Evolutionary conservation across 208 protist genomes (phyloP), one percentile per base, ranked within the genome.

Genomic region (Leishmania guyanensis): DNA sequence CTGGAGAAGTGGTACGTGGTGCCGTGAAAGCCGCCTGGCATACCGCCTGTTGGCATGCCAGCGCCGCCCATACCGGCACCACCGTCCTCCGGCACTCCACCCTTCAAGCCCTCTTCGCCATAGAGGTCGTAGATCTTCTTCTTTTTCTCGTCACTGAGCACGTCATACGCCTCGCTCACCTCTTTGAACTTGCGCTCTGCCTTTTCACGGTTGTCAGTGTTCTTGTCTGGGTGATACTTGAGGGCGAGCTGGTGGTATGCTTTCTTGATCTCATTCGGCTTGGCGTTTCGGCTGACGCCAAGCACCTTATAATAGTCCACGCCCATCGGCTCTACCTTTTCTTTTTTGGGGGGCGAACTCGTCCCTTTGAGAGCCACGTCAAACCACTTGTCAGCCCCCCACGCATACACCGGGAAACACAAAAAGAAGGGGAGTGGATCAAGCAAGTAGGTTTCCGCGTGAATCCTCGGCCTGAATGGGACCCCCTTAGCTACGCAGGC

Each of bases 161-260:
- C 93, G 64, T 99, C 99, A 86, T 99, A 99, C 26, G 99, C 99
- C 50, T 98, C 88, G 70, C 92, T 97, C 72, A 99, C 97, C 69
- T 97, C 80, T 82, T 98, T 97, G 82, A 98, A 98, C 80, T 92
- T 98, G 20, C 96, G 87, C 75, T 98, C 93, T 16, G 92, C 94
- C 80, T 94, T 91, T 74, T 96, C 91, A 46, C 84, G 81, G 80
- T 98, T 94, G 75, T 90, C 94, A 20, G 90, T 84, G 86, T 97
- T 96, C 86, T 98, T 98, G 89, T 99, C 97, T 10, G 97, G 97
- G 83, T 99, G 97, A 78, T 97, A 98, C 86, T 96, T 94, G 56
- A 98, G 88, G 8, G 96, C 96, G 8, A 98, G 89, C 72, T 97
- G 95, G 66, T 93, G 93, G 80, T 98, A 99, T 10, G 97, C 95